These are phyloP conservation scores for Golubevia pallescens DNA, from an alignment of 1,284 basidiomycete genomes.

Conservation along the genomic window DNA sequence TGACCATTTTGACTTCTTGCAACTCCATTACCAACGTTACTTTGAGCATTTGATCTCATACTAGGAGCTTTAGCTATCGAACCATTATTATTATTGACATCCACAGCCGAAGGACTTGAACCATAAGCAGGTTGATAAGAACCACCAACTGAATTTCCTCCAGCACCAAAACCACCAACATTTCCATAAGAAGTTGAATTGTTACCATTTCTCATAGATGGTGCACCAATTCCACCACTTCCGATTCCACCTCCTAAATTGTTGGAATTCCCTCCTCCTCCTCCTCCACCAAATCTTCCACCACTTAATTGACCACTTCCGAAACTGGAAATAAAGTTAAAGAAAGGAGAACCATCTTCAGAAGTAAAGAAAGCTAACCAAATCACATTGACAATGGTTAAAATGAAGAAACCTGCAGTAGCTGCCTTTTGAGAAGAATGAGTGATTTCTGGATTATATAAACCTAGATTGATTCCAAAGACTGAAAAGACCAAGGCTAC, in stretches of 20 bases:
- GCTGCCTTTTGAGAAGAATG: constrained; percentile 32
- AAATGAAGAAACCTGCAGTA: constrained; percentile 60
- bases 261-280: constrained; percentile 15
- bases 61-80: background rate
- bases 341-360: constrained; percentile 42
- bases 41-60: background rate
- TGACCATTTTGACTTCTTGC: constrained; percentile 6
- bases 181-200: constrained; percentile 20
- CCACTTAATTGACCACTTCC: constrained; percentile 33
- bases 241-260: constrained; percentile 20
- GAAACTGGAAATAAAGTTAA: constrained; percentile 25
- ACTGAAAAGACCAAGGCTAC: constrained; percentile 47
- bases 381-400: constrained; percentile 45
- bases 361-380: constrained; percentile 53
- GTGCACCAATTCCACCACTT: constrained; percentile 1
- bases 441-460: constrained; percentile 39
- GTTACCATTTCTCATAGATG: constrained; percentile 9
- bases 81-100: constrained; percentile 36
- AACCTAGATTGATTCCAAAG: constrained; percentile 41
- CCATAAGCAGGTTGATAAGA: constrained; percentile 50
- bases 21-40: background rate
- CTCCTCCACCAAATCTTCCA: constrained; percentile 12
- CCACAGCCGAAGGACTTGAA: constrained; percentile 46
- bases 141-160: constrained; percentile 7
- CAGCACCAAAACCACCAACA: constrained; percentile 12